Base-by-base conservation (phyloP, 768 basidiomycete genomes). In the Hygrocybe punicea region DNA sequence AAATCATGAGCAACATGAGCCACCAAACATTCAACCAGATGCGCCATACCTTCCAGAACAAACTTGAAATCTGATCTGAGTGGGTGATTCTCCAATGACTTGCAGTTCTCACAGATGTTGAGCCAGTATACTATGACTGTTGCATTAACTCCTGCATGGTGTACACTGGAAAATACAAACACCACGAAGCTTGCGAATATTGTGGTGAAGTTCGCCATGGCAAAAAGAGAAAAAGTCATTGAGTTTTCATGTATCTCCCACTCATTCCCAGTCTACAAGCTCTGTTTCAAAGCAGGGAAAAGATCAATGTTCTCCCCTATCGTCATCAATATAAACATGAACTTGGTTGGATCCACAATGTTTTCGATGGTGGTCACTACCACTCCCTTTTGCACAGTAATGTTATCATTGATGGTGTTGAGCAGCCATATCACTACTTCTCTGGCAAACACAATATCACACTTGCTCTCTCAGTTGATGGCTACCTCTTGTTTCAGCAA, bases 391-490 rank as follows among this genome's bases (percentile, higher is more conserved):
- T 58, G 3, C 8, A 44, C 1, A 47, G 60, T 23, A 25, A 61
- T 9, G 72, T 78, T 25, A 21, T 49, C 3, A 53, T 78, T 14
- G 62, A 69, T 46, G 69, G 66, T 2, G 44, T 67, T 4, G 44
- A 44, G 6, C 60, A 63, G 0, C 34, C 40, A 0, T 64, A 74
- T 57, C 60, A 52, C 1, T 75, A 67, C 62, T 83, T 84, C 53
- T 63, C 65, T 0, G 69, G 72, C 17, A 40, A 35, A 0, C 66
- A 65, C 6, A 79, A 82, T 51, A 64, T 82, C n/a, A 77, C 79
- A 1, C 66, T 82, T 6, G 73, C 70, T 0, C 54, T 81, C 1
- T 73, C 73, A 3, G 70, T 71, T 0, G 79, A 83, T 64, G 75
- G 81, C 0, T 79, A 79, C 61, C 61, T 65, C 0, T 69, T 75